phyloP scores from a whole-genome alignment of 768 basidiomycete species.

The Collybiopsis luxurians region DNA sequence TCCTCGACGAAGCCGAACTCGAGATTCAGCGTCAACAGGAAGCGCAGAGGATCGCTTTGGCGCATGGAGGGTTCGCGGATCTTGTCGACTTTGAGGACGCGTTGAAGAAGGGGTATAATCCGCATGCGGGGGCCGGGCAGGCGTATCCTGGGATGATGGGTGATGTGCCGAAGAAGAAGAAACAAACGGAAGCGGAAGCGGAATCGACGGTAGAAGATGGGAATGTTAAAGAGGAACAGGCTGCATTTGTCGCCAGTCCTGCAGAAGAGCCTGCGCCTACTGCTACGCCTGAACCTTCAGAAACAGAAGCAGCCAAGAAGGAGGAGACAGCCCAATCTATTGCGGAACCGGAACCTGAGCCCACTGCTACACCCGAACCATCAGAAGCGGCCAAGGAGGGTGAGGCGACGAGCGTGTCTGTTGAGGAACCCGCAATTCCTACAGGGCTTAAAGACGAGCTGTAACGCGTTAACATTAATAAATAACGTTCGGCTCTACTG shows the following conservation, averaged over 20 bases:
- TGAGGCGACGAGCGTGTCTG: no score
- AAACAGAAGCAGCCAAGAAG: background rate
- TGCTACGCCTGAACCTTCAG: background rate
- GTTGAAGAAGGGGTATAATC: conserved; percentile 36
- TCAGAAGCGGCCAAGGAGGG: background rate
- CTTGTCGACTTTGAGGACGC: conserved; percentile 53
- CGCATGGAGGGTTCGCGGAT: conserved; percentile 49
- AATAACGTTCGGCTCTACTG: background rate
- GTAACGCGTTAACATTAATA: background rate
- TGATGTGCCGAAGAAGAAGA: conserved; percentile 20
- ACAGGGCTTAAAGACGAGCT: background rate
- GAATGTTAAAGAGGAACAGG: background rate
- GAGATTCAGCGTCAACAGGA: conserved; percentile 51
- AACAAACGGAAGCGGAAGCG: conserved; percentile 11
- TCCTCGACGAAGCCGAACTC: conserved; percentile 36
- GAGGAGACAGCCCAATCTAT: background rate
- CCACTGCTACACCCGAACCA: conserved; percentile 4
- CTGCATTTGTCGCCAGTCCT: background rate
- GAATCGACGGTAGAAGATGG: background rate
- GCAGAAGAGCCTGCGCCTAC: background rate
- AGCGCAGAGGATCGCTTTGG: conserved; percentile 48
- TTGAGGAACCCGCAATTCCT: background rate
- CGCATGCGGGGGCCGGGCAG: conserved; percentile 40
- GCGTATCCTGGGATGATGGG: conserved; percentile 45
- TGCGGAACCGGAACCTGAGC: background rate